Evolutionary conservation across 169 alveolate genomes (phyloP), one percentile per base, ranked within the genome.

Genomic region (Babesia bovis): DNA sequence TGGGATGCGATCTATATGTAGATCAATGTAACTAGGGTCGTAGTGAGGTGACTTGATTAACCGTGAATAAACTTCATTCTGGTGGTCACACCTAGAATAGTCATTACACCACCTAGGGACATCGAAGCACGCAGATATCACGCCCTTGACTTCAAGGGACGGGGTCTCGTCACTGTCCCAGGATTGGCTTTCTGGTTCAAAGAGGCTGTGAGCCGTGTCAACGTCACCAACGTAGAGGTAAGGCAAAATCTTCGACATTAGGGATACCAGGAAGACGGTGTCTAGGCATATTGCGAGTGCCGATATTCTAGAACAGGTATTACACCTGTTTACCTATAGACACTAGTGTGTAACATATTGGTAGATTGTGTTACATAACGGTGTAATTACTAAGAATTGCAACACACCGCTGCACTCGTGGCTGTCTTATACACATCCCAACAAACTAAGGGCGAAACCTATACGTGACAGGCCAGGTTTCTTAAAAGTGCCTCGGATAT

Each of bases 201-300:
- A 78, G 21, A 78, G 66, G 17, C 26, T 12, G 51, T 78, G 58
- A 12, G 74, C 82, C 6, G 41, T 25, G 30, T 56, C 36, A 7
- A 78, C 26, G 66, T 66, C 66, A 19, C 86, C 86, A 19, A 78
- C 86, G 51, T 67, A 69, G 21, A 78, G 52, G 30, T 63, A 75
- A 23, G 12, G 33, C 12, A 35, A 28, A 4, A 68, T 66, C 57
- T 47, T 56, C 13, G 73, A 49, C 82, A 77, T 77, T 33, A 17
- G 12, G 10, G n/a, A n/a, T n/a, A n/a, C n/a, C n/a, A n/a, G n/a
- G n/a, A n/a, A n/a, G n/a, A n/a, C n/a, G n/a, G n/a, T n/a, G n/a
- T n/a, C n/a, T n/a, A n/a, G n/a, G n/a, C n/a, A n/a, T n/a, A n/a
- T n/a, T n/a, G n/a, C n/a, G n/a, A n/a, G n/a, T n/a, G n/a, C n/a